Base-by-base conservation (phyloP, 2,329 filamentous ascomycete genomes). In the Paraphaeosphaeria sporulosa region DNA sequence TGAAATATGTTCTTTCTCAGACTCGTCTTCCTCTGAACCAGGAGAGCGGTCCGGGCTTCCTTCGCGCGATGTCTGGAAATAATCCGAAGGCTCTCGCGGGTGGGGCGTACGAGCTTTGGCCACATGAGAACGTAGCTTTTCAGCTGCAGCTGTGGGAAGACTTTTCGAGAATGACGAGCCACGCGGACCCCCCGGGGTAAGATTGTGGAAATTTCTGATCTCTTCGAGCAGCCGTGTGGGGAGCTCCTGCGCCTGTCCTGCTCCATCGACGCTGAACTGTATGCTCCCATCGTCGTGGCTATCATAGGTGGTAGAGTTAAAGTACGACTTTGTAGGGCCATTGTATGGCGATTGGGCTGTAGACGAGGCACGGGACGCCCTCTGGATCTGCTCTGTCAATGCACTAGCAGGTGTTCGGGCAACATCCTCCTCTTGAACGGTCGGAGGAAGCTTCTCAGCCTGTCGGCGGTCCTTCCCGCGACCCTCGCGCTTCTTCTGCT, bases 1-100 rank as follows among this genome's bases (percentile, higher is more conserved):
- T n/a, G 90, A 93, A 63, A 95, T 93, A 76, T 94, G 92, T 76
- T 95, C 92, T 74, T 91, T 89, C 59, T 91, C 90, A 15, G 90
- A 93, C 36, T 87, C 85, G n/a, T 86, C 84, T 50, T 85, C 85
- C 36, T 84, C 84, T n/a, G 75, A 77, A 25, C 63, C 66, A 34
- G 68, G 71, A 13, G 74, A 72, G 19, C 49, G 70, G 27, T 71
- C 70, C 58, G 57, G 59, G 43, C 54, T 68, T 48, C 69, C 64
- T 13, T 65, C 64, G 3, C 54, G 58, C 32, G 66, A 58, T 43
- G 63, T 30, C 55, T 71, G 66, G n/a, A 78, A 77, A 50, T 77
- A 75, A 42, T 74, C 70, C 10, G 61, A 47, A 47, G 68, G 44
- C 46, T 72, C 70, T 6, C 70, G 62, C 19, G 69, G 58, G 23